A percentile compares a stretch with the other conserved stretches of the same genome.
phyloP scores from a whole-genome alignment of 257 asterid species.

The Fraxinus excelsior region DNA sequence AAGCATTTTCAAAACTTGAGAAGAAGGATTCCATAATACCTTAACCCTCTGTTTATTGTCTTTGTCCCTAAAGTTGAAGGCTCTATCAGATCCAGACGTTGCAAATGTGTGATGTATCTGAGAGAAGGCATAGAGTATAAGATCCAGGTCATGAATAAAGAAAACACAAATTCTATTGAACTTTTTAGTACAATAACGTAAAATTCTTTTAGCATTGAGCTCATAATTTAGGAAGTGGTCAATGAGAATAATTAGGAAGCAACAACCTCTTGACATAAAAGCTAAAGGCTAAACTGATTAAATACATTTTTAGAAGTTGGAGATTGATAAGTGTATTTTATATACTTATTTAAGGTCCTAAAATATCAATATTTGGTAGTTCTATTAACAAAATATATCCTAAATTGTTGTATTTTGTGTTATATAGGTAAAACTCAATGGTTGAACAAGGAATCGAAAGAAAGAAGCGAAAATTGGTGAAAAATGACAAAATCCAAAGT shows the following conservation, averaged over 20 bases:
- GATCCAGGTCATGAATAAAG: background rate
- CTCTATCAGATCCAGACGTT: slow-evolving; percentile 93
- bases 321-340: no score
- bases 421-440: no score
- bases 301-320: background rate
- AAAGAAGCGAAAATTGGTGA: no score
- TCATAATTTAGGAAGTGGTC: background rate
- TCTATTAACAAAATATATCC: no score
- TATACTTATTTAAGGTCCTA: no score
- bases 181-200: background rate
- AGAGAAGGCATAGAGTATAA: slow-evolving; percentile 24
- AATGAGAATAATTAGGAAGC: background rate
- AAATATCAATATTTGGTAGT: no score
- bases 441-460: no score
- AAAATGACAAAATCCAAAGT: no score
- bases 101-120: slow-evolving; percentile 92
- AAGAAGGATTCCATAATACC: slow-evolving; percentile 41
- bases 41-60: slow-evolving; percentile 94
- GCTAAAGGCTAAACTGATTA: background rate
- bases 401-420: no score
- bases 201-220: background rate
- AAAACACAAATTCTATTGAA: background rate
- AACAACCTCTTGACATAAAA: background rate
- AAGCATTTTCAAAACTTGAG: background rate
- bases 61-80: slow-evolving; percentile 95